Percentiles rank a stretch among this genome's conserved stretches.
Conservation (phyloP, 495 filamentous ascomycete species). For the Penicillium verhagenii region DNA sequence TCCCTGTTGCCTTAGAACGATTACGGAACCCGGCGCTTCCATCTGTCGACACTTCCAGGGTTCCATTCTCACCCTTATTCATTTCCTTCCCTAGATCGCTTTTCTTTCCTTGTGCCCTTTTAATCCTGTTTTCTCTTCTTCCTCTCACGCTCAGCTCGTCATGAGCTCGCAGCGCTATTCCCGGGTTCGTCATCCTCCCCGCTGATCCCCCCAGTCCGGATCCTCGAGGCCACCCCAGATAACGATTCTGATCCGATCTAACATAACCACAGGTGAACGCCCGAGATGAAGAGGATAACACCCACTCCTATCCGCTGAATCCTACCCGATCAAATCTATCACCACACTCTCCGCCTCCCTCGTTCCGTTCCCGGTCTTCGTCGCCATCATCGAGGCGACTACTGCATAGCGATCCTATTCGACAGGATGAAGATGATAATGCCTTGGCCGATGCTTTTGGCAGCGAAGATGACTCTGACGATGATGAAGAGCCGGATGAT, state of each 20-base stretch:
- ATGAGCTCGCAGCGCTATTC: conserved; percentile 86
- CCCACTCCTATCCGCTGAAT: conserved; percentile 41
- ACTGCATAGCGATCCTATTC: conserved; percentile 52
- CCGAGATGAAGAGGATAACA: conserved; percentile 50
- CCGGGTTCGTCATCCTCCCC: conserved; percentile 58
- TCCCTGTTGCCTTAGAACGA: conserved; percentile 17
- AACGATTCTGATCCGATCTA: conserved; percentile 14
- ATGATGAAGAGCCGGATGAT: conserved; percentile 73
- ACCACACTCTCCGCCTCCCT: conserved; percentile 87
- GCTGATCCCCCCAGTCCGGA: conserved; percentile 22
- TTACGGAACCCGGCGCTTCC: conserved; percentile 21
- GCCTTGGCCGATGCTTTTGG: conserved; percentile 89
- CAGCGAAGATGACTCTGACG: conserved; percentile 66
- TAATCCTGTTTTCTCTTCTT: conserved; percentile 19
- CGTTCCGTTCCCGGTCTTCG: conserved; percentile 80
- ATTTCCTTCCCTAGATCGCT: conserved; percentile 18
- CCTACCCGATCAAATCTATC: conserved; percentile 46
- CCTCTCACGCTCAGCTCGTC: conserved; percentile 44
- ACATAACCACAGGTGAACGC: conserved; percentile 48
- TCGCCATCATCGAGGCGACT: conserved; percentile 63
- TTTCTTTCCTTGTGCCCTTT: conserved; percentile 13
- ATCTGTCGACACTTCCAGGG: not conserved
- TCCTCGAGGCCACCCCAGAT: conserved; percentile 9
- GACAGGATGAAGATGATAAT: conserved; percentile 66
- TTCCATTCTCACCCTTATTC: conserved; percentile 18